Percentiles rank a stretch among this genome's conserved stretches.
Evolutionary conservation across 768 basidiomycete genomes (phyloP).

Genomic region (Lactarius pseudohatsudake): DNA sequence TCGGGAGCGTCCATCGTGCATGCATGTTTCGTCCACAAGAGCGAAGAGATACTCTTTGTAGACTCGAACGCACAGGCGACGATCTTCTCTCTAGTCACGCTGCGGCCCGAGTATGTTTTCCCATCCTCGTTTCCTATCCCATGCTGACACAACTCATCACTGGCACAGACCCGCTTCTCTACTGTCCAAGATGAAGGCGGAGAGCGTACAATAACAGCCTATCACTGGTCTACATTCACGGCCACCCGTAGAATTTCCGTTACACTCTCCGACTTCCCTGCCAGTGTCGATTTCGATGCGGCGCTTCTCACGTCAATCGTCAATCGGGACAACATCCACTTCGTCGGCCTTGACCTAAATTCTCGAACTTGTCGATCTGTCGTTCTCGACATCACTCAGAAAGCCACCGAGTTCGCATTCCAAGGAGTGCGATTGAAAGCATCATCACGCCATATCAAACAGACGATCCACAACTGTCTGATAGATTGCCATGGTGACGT

Average conservation of each 20-base stretch:
- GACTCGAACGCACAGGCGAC: constrained; percentile 45
- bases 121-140: background rate
- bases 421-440: too few species aligned
- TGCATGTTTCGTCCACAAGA: constrained; percentile 47
- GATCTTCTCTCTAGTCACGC: constrained; percentile 52
- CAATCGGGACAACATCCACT: too few species aligned
- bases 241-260: constrained; percentile 45
- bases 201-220: constrained; percentile 37
- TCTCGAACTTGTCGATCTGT: too few species aligned
- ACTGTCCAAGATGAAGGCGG: constrained; percentile 29
- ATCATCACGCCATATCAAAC: too few species aligned
- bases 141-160: background rate
- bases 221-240: constrained; percentile 58
- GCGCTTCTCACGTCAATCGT: background rate
- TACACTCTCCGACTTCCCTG: constrained; percentile 20
- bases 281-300: constrained; percentile 4
- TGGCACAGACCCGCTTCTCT: constrained; percentile 48
- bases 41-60: constrained; percentile 52
- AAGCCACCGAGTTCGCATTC: too few species aligned
- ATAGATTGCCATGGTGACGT: too few species aligned
- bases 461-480: too few species aligned
- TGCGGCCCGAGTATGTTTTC: constrained; percentile 47
- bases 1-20: constrained; percentile 33
- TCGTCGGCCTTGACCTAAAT: too few species aligned
- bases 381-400: too few species aligned